Evolutionary conservation across 306 rosid species (phyloP), one percentile per base, ranked within the genome.

Genomic region (Castanea crenata): DNA sequence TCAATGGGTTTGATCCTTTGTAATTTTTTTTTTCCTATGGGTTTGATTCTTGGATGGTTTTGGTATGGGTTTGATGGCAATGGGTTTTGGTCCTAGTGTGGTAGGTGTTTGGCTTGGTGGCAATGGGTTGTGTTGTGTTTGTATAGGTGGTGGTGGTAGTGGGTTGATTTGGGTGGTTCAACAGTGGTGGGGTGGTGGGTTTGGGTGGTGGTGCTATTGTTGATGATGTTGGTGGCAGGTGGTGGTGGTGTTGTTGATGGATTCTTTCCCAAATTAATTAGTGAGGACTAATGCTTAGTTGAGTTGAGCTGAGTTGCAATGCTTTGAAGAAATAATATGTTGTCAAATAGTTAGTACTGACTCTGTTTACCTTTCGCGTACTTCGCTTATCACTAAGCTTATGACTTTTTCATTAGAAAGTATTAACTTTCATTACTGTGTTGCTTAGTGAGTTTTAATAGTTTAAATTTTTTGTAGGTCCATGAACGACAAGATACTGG

Each of bases 401-500:
- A 19, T 76, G 58, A 3, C 21, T 71, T 38, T 55, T 35, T 34
- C 71, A 41, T 62, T 52, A 41, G 15, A 20, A 6, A 62, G 72
- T 76, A 2, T 64, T 41, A 32, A 16, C 44, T 38, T 38, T 38
- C 44, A 38, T 38, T 55, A 8, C 38, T 73, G 27, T 20, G 8
- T 58, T 4, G 20, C 13, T 18, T 67, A 55, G 63, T 71, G 59
- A 62, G 73, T 61, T 59, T 55, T 71, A 74, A 71, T 64, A 73
- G 71, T 80, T 80, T 61, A 74, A 75, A 71, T 3, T 64, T 69
- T 77, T 80, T 89, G 68, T 85, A 94, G 98, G 97, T 94, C 78
- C 98, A 91, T 74, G 98, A 92, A 79, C 81, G 88, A 67, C 34
- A 87, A 44, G 96, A 94, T 85, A 88, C 90, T 29, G 92, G 91